Base-by-base conservation (phyloP, 2,329 filamentous ascomycete genomes). In the Cladorrhinum sp. region DNA sequence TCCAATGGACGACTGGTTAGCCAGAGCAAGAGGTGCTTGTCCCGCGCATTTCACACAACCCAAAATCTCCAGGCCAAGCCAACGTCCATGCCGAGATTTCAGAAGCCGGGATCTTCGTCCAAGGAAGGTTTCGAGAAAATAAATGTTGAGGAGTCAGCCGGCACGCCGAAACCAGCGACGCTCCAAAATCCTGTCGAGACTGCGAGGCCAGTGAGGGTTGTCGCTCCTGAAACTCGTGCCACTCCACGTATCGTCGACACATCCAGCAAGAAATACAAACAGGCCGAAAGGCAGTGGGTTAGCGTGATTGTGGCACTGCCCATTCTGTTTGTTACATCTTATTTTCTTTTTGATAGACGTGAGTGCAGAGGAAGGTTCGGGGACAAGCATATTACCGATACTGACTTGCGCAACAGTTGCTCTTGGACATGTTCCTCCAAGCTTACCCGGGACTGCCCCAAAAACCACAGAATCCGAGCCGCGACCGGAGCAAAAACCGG, bases 251-350 rank as follows among this genome's bases (percentile, higher is more conserved):
- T 62, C 25, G 60, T 73, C 50, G 71, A 75, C 53, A 65, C 66
- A 0, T 70, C 70, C 22, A 76, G 75, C 59, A 69, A 73, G 38
- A 75, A 77, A 49, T 82, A 80, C 67, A 76, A 78, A 57, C 65
- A 68, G 38, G 76, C 78, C 27, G 75, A 77, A 58, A 69, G 79
- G 60, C 78, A 76, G 66, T 84, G 79, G 74, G 71, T 76, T 2
- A 71, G 73, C 22, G 62, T 76, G 7, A 80, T 85, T 65, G 76
- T 85, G 58, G 81, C 79, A 23, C 66, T 84, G 71, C 83, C 83
- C 1, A 78, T 85, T 29, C 66, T 84, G 3, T 62, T 85, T 13
- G 81, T 85, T 54, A 82, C 80, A 24, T 83, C 82, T 22, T 85
- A 82, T 63, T 78, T 77, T 55, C 68, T 85, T 2, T 85, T 80